Base-by-base conservation (phyloP, 495 filamentous ascomycete species). In the Penicillium bovifimosum region DNA sequence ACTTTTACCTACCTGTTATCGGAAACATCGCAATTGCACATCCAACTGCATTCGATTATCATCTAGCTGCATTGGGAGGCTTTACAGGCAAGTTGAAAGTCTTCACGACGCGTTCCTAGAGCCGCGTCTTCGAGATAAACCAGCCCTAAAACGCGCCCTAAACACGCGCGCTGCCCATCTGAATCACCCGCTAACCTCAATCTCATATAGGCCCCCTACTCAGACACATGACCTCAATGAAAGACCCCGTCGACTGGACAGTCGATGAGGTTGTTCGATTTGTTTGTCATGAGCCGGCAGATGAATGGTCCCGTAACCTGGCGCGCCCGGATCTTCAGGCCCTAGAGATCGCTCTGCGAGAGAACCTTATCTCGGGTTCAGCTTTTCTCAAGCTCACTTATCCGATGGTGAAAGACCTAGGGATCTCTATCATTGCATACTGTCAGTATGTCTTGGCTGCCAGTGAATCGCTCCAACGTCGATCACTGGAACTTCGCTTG, bases 191-290 rank as follows among this genome's bases (percentile, higher is more conserved):
- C 44, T 47, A 24, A 43, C 20, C 17, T 4, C 33, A 14, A 43
- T 28, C 17, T 4, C 33, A 14, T 20, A n/a, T 24, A 57, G 48
- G 49, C 38, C 54, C 54, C 36, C 47, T 17, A 20, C 26, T 4
- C 42, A 33, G 40, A 33, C 38, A 5, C 17, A 67, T 68, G 62
- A 26, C 56, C 10, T 3, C 47, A 13, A 5, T 0, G n/a, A 36
- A 11, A 29, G 87, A 90, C 55, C 87, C 87, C 1, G 80, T 81
- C 54, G 64, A 80, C 54, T 91, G 87, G 87, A 71, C 71, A 18
- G 72, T 84, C 18, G 83, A 88, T 17, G 73, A 81, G 31, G 78
- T 90, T 2, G 78, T 88, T 0, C 62, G 65, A 10, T 84, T 84
- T 46, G 66, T 92, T 5, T 90, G 86, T 67, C 71, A 77, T 26